Evolutionary conservation across 306 rosid species (phyloP).

Genomic region (Fragaria nilgerrensis): DNA sequence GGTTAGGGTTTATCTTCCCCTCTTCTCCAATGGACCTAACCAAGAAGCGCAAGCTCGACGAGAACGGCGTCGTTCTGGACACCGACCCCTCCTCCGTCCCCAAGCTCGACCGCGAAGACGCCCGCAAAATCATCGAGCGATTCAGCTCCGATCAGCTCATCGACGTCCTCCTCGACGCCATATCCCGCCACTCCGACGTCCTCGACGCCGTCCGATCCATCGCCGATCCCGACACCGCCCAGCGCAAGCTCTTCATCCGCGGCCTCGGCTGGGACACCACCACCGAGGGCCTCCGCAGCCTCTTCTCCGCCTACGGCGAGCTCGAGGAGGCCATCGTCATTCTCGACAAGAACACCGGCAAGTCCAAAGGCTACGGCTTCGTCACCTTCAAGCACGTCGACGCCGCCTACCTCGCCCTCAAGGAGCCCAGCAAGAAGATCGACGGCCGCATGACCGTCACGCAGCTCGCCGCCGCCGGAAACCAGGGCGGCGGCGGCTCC

Average conservation of each 20-base stretch:
- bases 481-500: slow-evolving; percentile 17
- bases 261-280: slow-evolving; percentile 98
- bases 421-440: slow-evolving; percentile 93
- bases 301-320: slow-evolving; percentile 86
- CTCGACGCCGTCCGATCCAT: slow-evolving; percentile 67
- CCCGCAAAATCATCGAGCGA: slow-evolving; percentile 78
- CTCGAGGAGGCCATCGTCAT: slow-evolving; percentile 94
- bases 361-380: slow-evolving; percentile 85
- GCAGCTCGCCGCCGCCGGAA: slow-evolving; percentile 85
- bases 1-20: slow-evolving; percentile 48
- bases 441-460: slow-evolving; percentile 98
- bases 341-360: slow-evolving; percentile 77
- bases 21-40: slow-evolving; percentile 52
- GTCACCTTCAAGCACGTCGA: slow-evolving; percentile 87
- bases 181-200: slow-evolving; percentile 67
- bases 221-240: slow-evolving; percentile 72
- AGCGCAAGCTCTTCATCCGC: slow-evolving; percentile 90
- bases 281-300: slow-evolving; percentile 79
- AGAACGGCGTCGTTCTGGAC: slow-evolving; percentile 52
- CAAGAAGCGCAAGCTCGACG: slow-evolving; percentile 88
- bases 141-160: slow-evolving; percentile 68
- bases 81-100: background rate
- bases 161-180: slow-evolving; percentile 71
- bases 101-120: slow-evolving; percentile 56
- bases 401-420: slow-evolving; percentile 77